Conservation (phyloP, 2,329 filamentous ascomycete genomes). For the Falciphora oryzae region DNA sequence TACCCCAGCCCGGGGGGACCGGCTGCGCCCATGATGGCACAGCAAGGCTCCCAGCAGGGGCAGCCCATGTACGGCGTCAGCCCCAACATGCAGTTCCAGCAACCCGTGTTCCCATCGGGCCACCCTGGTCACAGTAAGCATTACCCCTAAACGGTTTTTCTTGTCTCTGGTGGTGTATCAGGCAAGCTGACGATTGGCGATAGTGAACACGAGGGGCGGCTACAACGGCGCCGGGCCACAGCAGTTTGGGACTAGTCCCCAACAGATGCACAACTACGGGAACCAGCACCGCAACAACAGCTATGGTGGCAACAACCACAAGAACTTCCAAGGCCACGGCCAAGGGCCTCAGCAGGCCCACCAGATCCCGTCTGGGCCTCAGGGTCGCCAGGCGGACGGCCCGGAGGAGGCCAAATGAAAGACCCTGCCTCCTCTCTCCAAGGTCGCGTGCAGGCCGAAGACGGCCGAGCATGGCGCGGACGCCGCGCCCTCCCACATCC, state of each 20-base stretch:
- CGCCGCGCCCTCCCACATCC: background rate
- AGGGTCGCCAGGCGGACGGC: conserved; percentile 31
- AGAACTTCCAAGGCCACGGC: conserved; percentile 42
- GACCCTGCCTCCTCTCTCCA: background rate
- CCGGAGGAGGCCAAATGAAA: conserved; percentile 38
- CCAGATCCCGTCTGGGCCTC: conserved; percentile 27
- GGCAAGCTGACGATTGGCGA: background rate
- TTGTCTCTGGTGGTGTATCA: background rate
- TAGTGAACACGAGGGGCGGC: conserved; percentile 58
- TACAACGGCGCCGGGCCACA: conserved; percentile 55
- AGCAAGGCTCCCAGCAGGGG: conserved; percentile 89
- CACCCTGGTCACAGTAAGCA: conserved; percentile 68
- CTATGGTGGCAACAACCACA: conserved; percentile 33
- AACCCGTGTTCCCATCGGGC: conserved; percentile 65
- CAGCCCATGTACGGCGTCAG: conserved; percentile 72
- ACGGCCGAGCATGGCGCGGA: background rate
- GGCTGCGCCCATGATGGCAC: conserved; percentile 82
- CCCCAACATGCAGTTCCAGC: conserved; percentile 66
- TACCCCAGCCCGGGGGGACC: conserved; percentile 85
- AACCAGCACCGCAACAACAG: conserved; percentile 54
- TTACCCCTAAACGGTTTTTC: conserved; percentile 23
- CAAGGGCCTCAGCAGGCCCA: conserved; percentile 35
- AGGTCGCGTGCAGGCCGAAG: background rate
- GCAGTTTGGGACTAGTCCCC: conserved; percentile 61
- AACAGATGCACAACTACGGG: conserved; percentile 58